Conservation (phyloP, 805 yeast species). For the Myxozyma neotropica region DNA sequence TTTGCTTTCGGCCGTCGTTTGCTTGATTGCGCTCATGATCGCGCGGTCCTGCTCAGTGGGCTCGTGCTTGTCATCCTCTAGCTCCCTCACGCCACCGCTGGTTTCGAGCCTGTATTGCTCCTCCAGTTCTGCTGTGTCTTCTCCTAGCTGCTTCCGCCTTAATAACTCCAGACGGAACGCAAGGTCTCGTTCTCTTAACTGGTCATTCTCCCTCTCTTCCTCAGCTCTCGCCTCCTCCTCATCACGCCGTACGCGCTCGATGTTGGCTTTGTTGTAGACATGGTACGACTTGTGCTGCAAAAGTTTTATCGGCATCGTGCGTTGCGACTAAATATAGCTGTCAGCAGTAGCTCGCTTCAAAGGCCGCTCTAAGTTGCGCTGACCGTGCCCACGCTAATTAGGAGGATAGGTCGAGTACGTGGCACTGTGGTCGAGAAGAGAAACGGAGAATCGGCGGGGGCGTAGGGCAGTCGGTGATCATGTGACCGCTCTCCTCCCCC, state of each 20-base stretch:
- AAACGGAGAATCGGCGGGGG: no score
- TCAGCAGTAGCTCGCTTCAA: not conserved
- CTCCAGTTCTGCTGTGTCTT: constrained; percentile 2
- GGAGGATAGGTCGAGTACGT: no score
- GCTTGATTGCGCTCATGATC: not conserved
- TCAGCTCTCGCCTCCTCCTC: constrained; percentile 37
- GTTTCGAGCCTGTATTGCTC: not conserved
- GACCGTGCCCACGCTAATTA: no score
- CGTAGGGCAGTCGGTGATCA: no score
- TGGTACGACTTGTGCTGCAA: constrained; percentile 40
- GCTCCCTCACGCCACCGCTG: not conserved
- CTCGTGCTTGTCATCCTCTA: constrained; percentile 1
- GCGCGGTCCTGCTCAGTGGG: constrained; percentile 1
- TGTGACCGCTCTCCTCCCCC: no score
- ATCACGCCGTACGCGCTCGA: constrained; percentile 38
- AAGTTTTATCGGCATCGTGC: constrained; percentile 38
- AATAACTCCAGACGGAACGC: constrained; percentile 25
- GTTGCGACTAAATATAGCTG: not conserved
- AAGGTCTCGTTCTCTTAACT: constrained; percentile 25
- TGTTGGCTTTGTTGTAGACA: constrained; percentile 37
- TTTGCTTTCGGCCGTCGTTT: not conserved
- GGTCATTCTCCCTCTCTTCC: constrained; percentile 24
- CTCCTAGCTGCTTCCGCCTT: constrained; percentile 22
- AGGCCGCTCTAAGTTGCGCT: no score
- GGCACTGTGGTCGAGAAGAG: no score